Conservation (phyloP, 805 yeast species). For the Maudiozyma saulgeensis region DNA sequence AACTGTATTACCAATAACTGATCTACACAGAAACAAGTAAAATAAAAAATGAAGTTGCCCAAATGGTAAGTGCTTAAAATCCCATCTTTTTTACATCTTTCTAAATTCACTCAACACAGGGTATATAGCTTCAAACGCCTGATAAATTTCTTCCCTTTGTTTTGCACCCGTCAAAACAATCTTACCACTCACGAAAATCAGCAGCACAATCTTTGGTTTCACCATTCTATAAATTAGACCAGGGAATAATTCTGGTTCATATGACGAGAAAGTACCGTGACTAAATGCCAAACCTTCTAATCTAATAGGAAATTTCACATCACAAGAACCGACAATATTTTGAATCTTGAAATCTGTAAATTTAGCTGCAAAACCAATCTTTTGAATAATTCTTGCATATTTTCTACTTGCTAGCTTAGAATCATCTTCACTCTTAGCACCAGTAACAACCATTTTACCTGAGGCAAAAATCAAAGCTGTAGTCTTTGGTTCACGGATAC, state of each 20-base stretch:
- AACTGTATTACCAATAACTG: background rate
- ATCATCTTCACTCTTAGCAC: conserved; percentile 97
- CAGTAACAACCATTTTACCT: conserved; percentile 99
- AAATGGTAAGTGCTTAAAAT: background rate
- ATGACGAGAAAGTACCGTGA: conserved; percentile 97
- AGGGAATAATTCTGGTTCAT: conserved; percentile 96
- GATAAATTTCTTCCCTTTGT: conserved; percentile 96
- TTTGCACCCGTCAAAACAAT: conserved; percentile 98
- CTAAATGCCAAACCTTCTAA: conserved; percentile 95
- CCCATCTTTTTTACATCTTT: conserved; percentile 36
- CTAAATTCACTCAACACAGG: conserved; percentile 98
- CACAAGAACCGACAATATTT: conserved; percentile 97
- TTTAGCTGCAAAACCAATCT: conserved; percentile 94
- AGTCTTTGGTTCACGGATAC: conserved; percentile 97
- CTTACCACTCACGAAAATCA: conserved; percentile 94
- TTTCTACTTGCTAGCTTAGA: conserved; percentile 96
- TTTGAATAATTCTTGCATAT: conserved; percentile 95
- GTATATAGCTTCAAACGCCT: conserved; percentile 95
- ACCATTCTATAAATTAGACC: conserved; percentile 99
- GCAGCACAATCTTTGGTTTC: conserved; percentile 90
- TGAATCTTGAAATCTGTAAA: conserved; percentile 97
- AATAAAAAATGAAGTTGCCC: background rate
- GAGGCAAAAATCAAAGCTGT: conserved; percentile 97
- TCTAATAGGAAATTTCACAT: conserved; percentile 94
- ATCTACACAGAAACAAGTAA: background rate